A percentile compares a stretch with the other conserved stretches of the same genome.
Evolutionary conservation across 768 basidiomycete species (phyloP).

Genomic region (Pholiota molesta): DNA sequence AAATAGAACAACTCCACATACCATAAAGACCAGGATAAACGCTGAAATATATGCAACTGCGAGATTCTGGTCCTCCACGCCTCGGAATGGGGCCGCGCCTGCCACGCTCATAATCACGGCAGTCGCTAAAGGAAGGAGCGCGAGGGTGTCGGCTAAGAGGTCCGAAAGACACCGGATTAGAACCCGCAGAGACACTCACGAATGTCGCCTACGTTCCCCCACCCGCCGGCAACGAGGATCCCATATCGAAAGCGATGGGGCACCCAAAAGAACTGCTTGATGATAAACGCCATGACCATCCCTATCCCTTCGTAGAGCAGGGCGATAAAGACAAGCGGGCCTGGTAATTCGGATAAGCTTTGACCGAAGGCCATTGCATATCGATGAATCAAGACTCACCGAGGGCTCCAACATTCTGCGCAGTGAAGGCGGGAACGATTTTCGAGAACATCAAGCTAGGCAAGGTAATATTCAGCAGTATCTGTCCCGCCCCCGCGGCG

Average conservation of each 20-base stretch:
- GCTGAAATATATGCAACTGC: slow-evolving; percentile 69
- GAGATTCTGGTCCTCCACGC: slow-evolving; percentile 55
- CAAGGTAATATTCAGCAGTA: slow-evolving; percentile 64
- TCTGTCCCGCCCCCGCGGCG: slow-evolving; percentile 60
- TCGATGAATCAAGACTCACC: slow-evolving; percentile 36
- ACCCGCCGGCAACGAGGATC: slow-evolving; percentile 68
- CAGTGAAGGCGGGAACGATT: slow-evolving; percentile 66
- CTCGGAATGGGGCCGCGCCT: slow-evolving; percentile 63
- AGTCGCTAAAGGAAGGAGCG: slow-evolving; percentile 47
- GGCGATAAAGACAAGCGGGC: slow-evolving; percentile 65
- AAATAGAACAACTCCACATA: slow-evolving; percentile 29
- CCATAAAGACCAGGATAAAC: slow-evolving; percentile 62
- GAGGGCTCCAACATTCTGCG: slow-evolving; percentile 56
- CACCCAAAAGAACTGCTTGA: slow-evolving; percentile 72
- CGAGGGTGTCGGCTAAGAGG: not conserved
- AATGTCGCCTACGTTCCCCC: slow-evolving; percentile 72
- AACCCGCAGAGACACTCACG: slow-evolving; percentile 44
- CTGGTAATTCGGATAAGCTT: slow-evolving; percentile 32
- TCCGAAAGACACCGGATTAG: not conserved
- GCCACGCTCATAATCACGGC: slow-evolving; percentile 68
- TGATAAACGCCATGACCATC: slow-evolving; percentile 51
- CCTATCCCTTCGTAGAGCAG: slow-evolving; percentile 63
- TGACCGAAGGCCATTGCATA: not conserved
- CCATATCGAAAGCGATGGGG: slow-evolving; percentile 78
- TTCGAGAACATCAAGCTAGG: slow-evolving; percentile 74